Evolutionary conservation across 1,284 basidiomycete species (phyloP), one percentile per base, ranked within the genome.

Genomic region (Sparassis latifolia): DNA sequence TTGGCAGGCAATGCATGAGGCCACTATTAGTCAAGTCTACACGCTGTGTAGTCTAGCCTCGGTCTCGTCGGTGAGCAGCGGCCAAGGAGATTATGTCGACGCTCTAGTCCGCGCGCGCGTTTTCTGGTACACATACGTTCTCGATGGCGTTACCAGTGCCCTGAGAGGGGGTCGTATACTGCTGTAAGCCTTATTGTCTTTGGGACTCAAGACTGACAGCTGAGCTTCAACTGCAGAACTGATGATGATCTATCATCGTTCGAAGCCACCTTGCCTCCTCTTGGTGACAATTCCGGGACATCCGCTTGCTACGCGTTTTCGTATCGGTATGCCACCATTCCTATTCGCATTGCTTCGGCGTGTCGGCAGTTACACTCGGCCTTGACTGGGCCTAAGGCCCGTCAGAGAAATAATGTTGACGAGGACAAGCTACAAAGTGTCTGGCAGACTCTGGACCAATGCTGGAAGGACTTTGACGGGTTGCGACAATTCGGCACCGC

Each of bases 61-160:
- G 7, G 60, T 70, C 6, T 62, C 74, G 9, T 69, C 78, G 0
- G 63, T 79, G 30, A 69, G 73, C 49, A 77, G 76, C 50, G 77
- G 78, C 12, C 71, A 75, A 40, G 78, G 78, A 5, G 69, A 73
- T 40, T 74, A 74, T 42, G 79, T 84, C 42, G 86, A 89, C 53
- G 73, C 76, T 5, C 68, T 81, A 37, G 73, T 87, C 30, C 80
- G 87, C 28, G 80, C 88, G 1, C 76, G 90, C 31, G 77, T 93
- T 44, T 93, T 91, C 62, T 94, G 89, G 89, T 93, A 87, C 58
- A 81, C 86, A 2, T 80, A 91, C 57, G 80, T 88, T 5, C 82
- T 90, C 54, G 92, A 95, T 67, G 83, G 89, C 37, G 77, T 92
- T 31, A 82, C 81, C 0, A 86, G 80, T 12, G 92, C 84, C 27